Conservation (phyloP, 306 rosid genomes). For the Quercus robur region DNA sequence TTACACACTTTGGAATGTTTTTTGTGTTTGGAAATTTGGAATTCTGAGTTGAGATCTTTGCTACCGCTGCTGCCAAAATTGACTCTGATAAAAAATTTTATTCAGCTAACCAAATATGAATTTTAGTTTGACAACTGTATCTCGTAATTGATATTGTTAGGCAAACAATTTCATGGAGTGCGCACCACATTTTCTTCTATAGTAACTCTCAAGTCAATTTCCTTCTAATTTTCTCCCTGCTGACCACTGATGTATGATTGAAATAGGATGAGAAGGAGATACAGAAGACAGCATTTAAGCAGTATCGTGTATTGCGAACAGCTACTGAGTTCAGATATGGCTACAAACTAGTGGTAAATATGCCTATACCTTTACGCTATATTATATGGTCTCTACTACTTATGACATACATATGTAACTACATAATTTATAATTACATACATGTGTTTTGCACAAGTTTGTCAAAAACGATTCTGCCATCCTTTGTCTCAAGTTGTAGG, state of each 20-base stretch:
- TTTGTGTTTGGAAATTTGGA: neutral
- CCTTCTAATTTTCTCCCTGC: neutral
- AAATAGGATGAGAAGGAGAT: constrained; percentile 92
- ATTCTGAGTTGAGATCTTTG: neutral
- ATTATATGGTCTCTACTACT: neutral
- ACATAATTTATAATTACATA: neutral
- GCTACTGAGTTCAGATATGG: constrained; percentile 94
- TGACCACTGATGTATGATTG: constrained; percentile 17
- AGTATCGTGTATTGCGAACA: constrained; percentile 54
- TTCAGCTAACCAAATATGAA: neutral
- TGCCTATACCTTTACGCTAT: constrained; percentile 18
- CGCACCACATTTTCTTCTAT: neutral
- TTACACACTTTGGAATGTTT: neutral
- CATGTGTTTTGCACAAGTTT: neutral
- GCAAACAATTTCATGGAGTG: neutral
- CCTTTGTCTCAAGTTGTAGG: neutral
- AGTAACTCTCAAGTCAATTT: neutral
- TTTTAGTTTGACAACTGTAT: neutral
- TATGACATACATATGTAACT: neutral
- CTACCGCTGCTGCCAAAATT: neutral
- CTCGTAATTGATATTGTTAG: neutral
- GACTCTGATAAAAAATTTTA: neutral
- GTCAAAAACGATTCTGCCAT: neutral
- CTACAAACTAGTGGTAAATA: constrained; percentile 86
- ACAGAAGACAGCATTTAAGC: constrained; percentile 87